Evolutionary conservation across 805 yeast species (phyloP).

Genomic region (Tetrapisispora fleetii): DNA sequence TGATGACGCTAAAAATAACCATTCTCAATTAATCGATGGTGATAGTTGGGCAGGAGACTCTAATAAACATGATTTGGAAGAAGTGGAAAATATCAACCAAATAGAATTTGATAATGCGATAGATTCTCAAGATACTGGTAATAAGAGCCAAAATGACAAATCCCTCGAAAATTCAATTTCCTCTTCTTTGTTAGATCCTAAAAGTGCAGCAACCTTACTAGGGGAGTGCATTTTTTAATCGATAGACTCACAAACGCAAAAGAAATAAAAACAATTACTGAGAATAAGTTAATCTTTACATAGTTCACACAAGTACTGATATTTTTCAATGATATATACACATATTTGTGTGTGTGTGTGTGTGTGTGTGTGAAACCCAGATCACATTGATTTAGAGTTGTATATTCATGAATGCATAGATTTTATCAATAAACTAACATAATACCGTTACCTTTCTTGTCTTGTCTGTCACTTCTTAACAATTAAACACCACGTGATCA

Average conservation of each 20-base stretch:
- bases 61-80: conserved; percentile 19
- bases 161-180: conserved; percentile 1
- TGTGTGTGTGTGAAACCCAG: no score
- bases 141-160: conserved; percentile 10
- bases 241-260: no score
- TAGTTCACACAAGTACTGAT: no score
- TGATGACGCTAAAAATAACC: no score
- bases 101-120: conserved; percentile 20
- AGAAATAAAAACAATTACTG: no score
- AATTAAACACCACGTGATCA: background rate
- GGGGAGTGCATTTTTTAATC: conserved; percentile 62
- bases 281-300: no score
- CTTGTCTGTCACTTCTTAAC: no score
- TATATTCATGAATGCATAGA: background rate
- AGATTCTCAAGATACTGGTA: conserved; percentile 24
- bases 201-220: conserved; percentile 69
- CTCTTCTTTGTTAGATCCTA: conserved; percentile 50
- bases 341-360: no score
- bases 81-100: conserved; percentile 13
- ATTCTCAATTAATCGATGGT: conserved; percentile 40
- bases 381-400: background rate
- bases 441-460: no score
- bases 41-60: conserved; percentile 54
- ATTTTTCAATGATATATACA: background rate
- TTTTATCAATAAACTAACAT: background rate